Base-by-base conservation (phyloP, 768 basidiomycete species). In the Mrakia blollopis region DNA sequence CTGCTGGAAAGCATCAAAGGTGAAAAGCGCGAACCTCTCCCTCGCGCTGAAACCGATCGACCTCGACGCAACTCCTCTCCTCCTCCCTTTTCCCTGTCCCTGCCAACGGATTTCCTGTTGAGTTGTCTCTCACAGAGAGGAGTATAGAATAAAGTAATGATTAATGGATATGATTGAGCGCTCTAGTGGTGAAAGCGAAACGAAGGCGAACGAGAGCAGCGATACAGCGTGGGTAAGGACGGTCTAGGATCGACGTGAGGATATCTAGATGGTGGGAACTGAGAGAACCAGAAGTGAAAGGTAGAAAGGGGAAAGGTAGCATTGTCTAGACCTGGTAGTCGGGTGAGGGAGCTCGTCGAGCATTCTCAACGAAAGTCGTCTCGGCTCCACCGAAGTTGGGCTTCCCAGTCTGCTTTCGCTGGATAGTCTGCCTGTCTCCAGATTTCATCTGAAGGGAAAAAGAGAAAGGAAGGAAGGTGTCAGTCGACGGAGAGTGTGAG, bases 391-490 rank as follows among this genome's bases (percentile, higher is more conserved):
- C n/a, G 37, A 41, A 41, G 18, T 4, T 14, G 9, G 52, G 52
- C 44, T 32, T 69, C 9, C 37, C 47, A 4, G 75, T 25, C 75
- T 76, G 75, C 65, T 76, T 76, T 23, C 44, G 30, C 68, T 73
- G 39, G 65, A 77, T 73, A 10, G 71, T 57, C 44, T 47, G 32
- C 41, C 72, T 41, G 72, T 78, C 77, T 32, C 77, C 77, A 7
- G 72, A 54, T 62, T 73, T 25, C 52, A 74, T 73, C 50, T 70
- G 74, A 10, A 28, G 52, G 54, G 52, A 16, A 68, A 68, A 11
- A 50, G 18, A 41, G 47, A 50, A 3, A 14, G 6, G 44, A 41
- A 41, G 44, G 47, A 50, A 21, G 47, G 5, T 21, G 47, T 50
- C 47, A 50, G 47, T 21, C 21, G 11, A 47, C 14, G 44, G 44